Evolutionary conservation across 2,329 filamentous ascomycete genomes (phyloP).

Genomic region (Graphium sp.): DNA sequence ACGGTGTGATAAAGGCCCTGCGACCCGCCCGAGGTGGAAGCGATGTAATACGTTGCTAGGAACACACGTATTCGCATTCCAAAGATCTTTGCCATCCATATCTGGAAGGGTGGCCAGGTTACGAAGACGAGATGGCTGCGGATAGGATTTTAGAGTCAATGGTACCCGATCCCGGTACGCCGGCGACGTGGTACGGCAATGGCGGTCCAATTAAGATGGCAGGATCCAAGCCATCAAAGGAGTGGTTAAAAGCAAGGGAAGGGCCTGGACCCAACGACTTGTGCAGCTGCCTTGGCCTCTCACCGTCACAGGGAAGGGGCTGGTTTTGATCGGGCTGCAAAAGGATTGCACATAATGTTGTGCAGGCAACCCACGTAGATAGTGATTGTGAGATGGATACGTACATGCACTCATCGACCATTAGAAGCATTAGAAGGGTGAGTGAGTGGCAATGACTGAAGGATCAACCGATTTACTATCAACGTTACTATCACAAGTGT

Average conservation of each 20-base stretch:
- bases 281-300: too few relatives aligned
- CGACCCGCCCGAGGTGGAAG: slow-evolving; percentile 12
- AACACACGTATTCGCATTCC: slow-evolving; percentile 13
- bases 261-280: slow-evolving; percentile 7
- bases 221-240: slow-evolving; percentile 9
- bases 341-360: too few relatives aligned
- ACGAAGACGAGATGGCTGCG: slow-evolving; percentile 10
- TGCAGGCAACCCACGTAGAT: too few relatives aligned
- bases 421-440: too few relatives aligned
- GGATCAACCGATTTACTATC: too few relatives aligned
- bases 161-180: slow-evolving; percentile 9
- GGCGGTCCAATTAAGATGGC: slow-evolving; percentile 3
- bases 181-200: slow-evolving; percentile 4
- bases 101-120: slow-evolving; percentile 8
- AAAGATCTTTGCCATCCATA: slow-evolving; percentile 10
- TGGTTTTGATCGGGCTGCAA: too few relatives aligned
- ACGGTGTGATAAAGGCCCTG: slow-evolving; percentile 14
- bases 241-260: slow-evolving; percentile 9
- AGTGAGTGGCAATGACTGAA: too few relatives aligned
- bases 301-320: too few relatives aligned
- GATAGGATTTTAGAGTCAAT: slow-evolving; percentile 9
- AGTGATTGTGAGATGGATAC: too few relatives aligned
- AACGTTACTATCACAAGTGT: too few relatives aligned
- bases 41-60: slow-evolving; percentile 12
- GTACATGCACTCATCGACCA: too few relatives aligned